These are phyloP conservation scores for Nectriaceae sp. DNA, from an alignment of 2,329 filamentous ascomycete species.

Conservation along the genomic window DNA sequence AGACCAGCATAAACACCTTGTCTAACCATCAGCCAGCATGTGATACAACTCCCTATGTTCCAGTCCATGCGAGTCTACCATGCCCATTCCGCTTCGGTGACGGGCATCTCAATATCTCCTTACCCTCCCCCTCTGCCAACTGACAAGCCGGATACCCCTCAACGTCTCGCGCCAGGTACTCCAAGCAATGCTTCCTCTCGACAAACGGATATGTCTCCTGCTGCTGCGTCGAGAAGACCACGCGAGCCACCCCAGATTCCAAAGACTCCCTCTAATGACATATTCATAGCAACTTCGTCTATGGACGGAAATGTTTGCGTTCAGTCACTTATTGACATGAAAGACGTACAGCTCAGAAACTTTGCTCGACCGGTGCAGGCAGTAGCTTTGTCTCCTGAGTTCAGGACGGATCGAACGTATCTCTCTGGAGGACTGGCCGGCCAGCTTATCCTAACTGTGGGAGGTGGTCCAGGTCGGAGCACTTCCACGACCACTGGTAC, in stretches of 20 bases:
- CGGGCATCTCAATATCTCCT: conserved; percentile 86
- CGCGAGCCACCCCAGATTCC: conserved; percentile 61
- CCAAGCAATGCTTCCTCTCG: conserved; percentile 33
- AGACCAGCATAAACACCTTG: neutral
- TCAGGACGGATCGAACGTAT: conserved; percentile 85
- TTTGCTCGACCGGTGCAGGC: conserved; percentile 92
- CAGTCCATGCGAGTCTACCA: conserved; percentile 84
- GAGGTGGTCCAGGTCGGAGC: conserved; percentile 76
- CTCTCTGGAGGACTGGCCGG: conserved; percentile 89
- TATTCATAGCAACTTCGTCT: conserved; percentile 90
- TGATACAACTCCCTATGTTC: conserved; percentile 80
- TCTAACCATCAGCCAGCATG: conserved; percentile 62
- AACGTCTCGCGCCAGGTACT: conserved; percentile 36
- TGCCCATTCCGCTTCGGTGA: conserved; percentile 90
- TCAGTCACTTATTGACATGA: conserved; percentile 80
- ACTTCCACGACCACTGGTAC: conserved; percentile 86
- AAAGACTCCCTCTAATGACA: conserved; percentile 81
- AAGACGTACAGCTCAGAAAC: conserved; percentile 88
- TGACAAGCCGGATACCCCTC: conserved; percentile 43
- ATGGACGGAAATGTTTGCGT: conserved; percentile 96
- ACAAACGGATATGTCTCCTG: conserved; percentile 44
- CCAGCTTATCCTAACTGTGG: conserved; percentile 81
- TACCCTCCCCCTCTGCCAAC: conserved; percentile 62
- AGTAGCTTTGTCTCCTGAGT: conserved; percentile 93
- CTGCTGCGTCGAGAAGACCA: conserved; percentile 52